Conservation (phyloP, 1,139 yeast species). For the Wickerhamomyces sp. region DNA sequence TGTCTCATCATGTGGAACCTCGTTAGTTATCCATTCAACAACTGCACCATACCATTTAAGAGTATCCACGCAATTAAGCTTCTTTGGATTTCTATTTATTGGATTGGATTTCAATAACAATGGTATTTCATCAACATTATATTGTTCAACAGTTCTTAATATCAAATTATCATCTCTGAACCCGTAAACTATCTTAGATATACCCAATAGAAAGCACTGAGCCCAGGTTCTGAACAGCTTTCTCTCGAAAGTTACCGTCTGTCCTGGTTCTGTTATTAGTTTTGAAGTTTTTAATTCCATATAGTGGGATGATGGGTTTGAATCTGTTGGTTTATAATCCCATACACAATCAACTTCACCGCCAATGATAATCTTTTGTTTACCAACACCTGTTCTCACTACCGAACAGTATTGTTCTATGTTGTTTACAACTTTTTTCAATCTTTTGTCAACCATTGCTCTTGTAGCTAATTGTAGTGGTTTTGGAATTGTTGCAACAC, state of each 20-base stretch:
- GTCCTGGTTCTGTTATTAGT: constrained; percentile 46
- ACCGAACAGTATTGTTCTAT: constrained; percentile 76
- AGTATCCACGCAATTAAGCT: constrained; percentile 68
- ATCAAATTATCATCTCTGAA: constrained; percentile 71
- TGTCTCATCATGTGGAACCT: constrained; percentile 47
- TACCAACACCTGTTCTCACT: constrained; percentile 81
- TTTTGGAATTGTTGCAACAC: constrained; percentile 64
- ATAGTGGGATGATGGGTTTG: constrained; percentile 62
- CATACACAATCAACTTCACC: constrained; percentile 91
- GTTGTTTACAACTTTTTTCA: constrained; percentile 54
- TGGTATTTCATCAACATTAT: constrained; percentile 76
- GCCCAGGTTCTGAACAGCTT: constrained; percentile 85
- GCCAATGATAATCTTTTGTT: constrained; percentile 62
- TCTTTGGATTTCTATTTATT: constrained; percentile 36
- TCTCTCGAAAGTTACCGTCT: constrained; percentile 60
- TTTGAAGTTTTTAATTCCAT: constrained; percentile 79
- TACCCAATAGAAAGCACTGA: constrained; percentile 84
- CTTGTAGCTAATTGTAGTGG: constrained; percentile 75
- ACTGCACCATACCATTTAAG: constrained; percentile 84
- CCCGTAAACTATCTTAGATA: constrained; percentile 75
- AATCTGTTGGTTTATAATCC: constrained; percentile 51
- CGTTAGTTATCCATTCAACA: constrained; percentile 66
- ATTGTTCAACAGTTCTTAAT: constrained; percentile 68
- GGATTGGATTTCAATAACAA: constrained; percentile 35
- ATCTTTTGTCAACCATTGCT: constrained; percentile 59